Conservation (phyloP, 768 basidiomycete species). For the Suillus americanus region DNA sequence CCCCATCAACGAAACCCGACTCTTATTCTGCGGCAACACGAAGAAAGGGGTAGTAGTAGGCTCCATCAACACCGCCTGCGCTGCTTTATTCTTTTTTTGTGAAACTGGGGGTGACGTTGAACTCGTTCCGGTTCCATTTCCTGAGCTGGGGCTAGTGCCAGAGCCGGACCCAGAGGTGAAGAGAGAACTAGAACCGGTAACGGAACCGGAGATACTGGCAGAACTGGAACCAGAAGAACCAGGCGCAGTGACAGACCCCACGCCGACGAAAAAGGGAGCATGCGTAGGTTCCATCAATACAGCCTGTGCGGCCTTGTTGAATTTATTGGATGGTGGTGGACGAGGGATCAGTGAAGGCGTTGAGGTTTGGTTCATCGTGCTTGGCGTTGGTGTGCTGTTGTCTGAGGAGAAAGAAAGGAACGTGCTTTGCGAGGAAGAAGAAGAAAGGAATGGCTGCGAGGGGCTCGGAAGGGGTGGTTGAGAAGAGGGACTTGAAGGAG, state of each 20-base stretch:
- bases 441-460: neutral
- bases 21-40: constrained; percentile 1
- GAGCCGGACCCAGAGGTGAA: neutral
- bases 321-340: neutral
- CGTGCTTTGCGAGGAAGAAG: neutral
- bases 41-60: neutral
- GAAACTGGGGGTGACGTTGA: neutral
- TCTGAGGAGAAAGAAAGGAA: neutral
- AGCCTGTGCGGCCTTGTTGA: neutral
- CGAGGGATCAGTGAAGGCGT: neutral
- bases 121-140: neutral
- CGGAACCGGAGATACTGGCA: neutral
- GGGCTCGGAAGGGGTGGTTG: neutral
- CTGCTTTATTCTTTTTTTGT: neutral
- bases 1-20: neutral
- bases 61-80: constrained; percentile 10
- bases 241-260: neutral
- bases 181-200: neutral
- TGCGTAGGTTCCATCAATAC: neutral
- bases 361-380: neutral
- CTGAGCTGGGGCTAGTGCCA: neutral
- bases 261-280: neutral
- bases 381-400: neutral
- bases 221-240: neutral
- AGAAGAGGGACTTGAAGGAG: neutral